phyloP scores from a whole-genome alignment of 495 filamentous ascomycete genomes.

The Amniculicola lignicola region DNA sequence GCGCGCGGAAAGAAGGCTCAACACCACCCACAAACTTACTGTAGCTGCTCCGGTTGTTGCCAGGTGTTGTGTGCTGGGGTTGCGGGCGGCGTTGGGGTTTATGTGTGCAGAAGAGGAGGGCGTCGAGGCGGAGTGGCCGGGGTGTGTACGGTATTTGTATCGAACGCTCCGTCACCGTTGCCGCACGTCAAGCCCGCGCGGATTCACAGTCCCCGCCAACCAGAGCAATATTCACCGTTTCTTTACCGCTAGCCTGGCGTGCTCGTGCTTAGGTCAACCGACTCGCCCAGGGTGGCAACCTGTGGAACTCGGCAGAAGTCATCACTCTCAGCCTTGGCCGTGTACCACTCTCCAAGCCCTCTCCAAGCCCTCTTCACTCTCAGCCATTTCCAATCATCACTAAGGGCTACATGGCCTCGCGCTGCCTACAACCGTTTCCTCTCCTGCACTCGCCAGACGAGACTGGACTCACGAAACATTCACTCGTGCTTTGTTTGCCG shows the following conservation, averaged over 20 bases:
- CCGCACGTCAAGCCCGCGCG: background rate
- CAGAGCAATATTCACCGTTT: constrained; percentile 24
- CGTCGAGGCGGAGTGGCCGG: constrained; percentile 17
- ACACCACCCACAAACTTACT: constrained; percentile 8
- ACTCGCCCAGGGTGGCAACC: constrained; percentile 13
- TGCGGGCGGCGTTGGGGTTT: too few relatives aligned
- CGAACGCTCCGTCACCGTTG: background rate
- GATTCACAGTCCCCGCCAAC: constrained; percentile 13
- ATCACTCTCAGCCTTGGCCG: background rate
- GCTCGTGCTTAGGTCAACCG: too few relatives aligned
- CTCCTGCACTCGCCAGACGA: background rate
- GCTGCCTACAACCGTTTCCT: background rate
- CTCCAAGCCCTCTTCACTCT: background rate
- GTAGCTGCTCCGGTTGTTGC: constrained; percentile 9
- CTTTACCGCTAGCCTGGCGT: constrained; percentile 14
- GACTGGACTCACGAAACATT: background rate
- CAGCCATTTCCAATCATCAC: constrained; percentile 5
- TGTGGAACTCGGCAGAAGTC: constrained; percentile 23
- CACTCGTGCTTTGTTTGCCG: background rate
- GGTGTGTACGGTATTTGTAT: constrained; percentile 22
- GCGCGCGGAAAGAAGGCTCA: constrained; percentile 23
- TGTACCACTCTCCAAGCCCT: background rate
- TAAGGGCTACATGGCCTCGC: constrained; percentile 7
- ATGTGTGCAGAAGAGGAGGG: constrained; percentile 9
- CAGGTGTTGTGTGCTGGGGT: background rate